Evolutionary conservation across 2,329 filamentous ascomycete species (phyloP).

Genomic region (Trichoderma sp.): DNA sequence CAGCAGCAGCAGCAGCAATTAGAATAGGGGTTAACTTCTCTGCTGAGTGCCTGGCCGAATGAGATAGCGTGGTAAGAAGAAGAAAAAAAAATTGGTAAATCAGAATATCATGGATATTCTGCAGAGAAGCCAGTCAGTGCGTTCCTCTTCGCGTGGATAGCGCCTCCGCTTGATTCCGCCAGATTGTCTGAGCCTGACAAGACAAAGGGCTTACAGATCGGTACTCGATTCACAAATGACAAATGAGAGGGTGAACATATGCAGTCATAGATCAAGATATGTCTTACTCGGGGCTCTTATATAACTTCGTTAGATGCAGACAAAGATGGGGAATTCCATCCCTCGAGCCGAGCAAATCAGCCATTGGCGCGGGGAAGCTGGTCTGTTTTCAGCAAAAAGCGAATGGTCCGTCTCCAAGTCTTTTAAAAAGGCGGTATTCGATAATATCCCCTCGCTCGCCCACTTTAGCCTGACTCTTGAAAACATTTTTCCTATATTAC

Average conservation of each 20-base stretch:
- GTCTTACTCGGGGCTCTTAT: conserved; percentile 23
- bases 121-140: neutral
- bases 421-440: conserved; percentile 28
- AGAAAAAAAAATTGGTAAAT: neutral
- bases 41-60: neutral
- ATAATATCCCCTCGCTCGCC: conserved; percentile 11
- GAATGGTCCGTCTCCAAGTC: conserved; percentile 11
- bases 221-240: conserved; percentile 8
- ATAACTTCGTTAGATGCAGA: conserved; percentile 5
- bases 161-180: neutral
- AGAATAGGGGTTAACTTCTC: neutral
- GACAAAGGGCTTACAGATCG: neutral
- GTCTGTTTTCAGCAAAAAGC: conserved; percentile 15
- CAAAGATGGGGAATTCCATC: conserved; percentile 25
- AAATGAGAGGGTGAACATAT: neutral
- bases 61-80: neutral
- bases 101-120: neutral
- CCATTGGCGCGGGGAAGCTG: conserved; percentile 28
- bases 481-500: neutral
- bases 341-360: conserved; percentile 21
- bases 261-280: neutral
- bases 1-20: neutral
- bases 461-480: conserved; percentile 18
- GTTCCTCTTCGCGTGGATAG: neutral
- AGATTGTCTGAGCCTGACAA: neutral